Conservation (phyloP, 75 land plant species). For the Pinus taeda region DNA sequence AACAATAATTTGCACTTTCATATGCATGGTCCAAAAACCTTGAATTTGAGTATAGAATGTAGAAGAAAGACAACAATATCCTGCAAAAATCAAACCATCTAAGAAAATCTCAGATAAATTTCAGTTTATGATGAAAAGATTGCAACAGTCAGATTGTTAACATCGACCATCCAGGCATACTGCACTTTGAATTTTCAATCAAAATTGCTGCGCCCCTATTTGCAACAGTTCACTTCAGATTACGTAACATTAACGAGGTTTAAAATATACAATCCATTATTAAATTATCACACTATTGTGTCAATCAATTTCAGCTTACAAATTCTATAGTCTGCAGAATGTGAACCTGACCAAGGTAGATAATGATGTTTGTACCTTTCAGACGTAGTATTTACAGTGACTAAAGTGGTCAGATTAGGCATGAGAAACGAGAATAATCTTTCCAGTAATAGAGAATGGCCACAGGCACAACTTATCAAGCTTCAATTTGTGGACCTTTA, state of each 20-base stretch:
- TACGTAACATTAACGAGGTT: neutral
- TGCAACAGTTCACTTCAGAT: neutral
- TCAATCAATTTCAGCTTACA: neutral
- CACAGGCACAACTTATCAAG: neutral
- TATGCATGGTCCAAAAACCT: too few relatives aligned
- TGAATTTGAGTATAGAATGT: neutral
- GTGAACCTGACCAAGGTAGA: neutral
- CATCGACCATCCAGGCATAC: neutral
- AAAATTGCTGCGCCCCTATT: too few relatives aligned
- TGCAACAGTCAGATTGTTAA: neutral
- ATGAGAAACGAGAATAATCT: neutral
- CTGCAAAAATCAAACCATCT: neutral
- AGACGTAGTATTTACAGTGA: neutral
- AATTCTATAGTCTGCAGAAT: neutral
- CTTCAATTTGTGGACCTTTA: conserved; percentile 36
- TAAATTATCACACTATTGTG: neutral
- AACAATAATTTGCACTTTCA: too few relatives aligned
- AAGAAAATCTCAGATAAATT: neutral
- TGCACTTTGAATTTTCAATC: neutral
- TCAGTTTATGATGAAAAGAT: neutral
- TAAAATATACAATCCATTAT: neutral
- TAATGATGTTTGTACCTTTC: neutral
- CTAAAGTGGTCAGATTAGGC: neutral
- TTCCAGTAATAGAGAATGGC: neutral
- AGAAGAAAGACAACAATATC: neutral